Percentiles rank a stretch among this genome's conserved stretches.
Conservation (phyloP, 345 rosid species). For the Populus tremula region DNA sequence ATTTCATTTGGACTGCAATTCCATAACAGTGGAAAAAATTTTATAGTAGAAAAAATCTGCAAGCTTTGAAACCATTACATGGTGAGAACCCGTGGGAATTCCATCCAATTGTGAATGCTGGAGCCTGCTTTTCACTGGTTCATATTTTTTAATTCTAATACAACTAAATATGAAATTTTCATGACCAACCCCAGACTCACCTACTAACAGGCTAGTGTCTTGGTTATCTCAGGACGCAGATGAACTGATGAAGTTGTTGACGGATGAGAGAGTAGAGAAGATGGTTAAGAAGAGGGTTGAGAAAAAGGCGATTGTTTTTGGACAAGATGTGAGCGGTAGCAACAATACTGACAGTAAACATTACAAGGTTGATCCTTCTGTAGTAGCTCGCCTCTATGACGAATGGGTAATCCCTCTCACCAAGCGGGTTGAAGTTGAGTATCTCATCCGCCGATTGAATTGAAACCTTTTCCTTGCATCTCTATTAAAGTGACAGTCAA, state of each 20-base stretch:
- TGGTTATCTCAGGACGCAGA: slow-evolving; percentile 50
- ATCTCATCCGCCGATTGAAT: slow-evolving; percentile 76
- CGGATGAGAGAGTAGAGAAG: slow-evolving; percentile 65
- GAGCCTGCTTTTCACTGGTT: not conserved
- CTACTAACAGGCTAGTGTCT: not conserved
- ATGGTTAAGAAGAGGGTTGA: slow-evolving; percentile 75
- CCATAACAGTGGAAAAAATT: too few species aligned
- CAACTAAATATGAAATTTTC: not conserved
- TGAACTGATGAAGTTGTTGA: slow-evolving; percentile 66
- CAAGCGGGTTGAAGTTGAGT: slow-evolving; percentile 69
- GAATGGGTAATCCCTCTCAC: slow-evolving; percentile 91
- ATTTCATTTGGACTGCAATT: too few species aligned
- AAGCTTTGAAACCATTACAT: too few species aligned
- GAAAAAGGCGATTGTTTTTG: slow-evolving; percentile 70
- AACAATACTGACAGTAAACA: slow-evolving; percentile 15
- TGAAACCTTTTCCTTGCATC: slow-evolving; percentile 22
- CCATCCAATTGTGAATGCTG: not conserved
- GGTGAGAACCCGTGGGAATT: too few species aligned
- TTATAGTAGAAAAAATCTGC: too few species aligned
- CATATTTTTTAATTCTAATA: not conserved
- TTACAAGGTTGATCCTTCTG: slow-evolving; percentile 61
- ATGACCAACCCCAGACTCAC: not conserved
- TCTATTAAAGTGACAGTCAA: not conserved
- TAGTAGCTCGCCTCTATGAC: slow-evolving; percentile 61
- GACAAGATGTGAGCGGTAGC: slow-evolving; percentile 50